A percentile compares a stretch with the other conserved stretches of the same genome.
Evolutionary conservation across 495 filamentous ascomycete genomes (phyloP).

Genomic region (Penicillium salamii): DNA sequence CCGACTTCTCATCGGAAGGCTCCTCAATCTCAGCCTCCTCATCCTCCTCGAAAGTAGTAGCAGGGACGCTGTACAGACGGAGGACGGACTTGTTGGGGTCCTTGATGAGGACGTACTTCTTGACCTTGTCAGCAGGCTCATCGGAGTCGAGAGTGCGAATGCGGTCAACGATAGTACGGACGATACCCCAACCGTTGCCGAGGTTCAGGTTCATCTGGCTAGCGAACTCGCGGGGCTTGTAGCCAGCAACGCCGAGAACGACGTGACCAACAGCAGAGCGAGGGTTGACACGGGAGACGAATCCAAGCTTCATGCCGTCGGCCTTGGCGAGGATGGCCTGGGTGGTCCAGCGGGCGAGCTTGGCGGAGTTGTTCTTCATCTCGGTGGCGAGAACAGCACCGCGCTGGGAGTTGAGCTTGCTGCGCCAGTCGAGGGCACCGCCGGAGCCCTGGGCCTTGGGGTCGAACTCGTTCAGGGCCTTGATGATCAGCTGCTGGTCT

Average conservation of each 20-base stretch:
- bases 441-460: constrained; percentile 93
- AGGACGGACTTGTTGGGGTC: constrained; percentile 95
- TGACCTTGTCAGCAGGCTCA: constrained; percentile 63
- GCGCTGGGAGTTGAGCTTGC: constrained; percentile 86
- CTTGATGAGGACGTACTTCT: constrained; percentile 70
- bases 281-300: constrained; percentile 90
- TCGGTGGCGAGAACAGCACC: constrained; percentile 96
- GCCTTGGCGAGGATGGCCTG: constrained; percentile 94
- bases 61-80: constrained; percentile 86
- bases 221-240: constrained; percentile 96
- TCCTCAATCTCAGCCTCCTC: constrained; percentile 50
- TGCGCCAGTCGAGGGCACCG: constrained; percentile 92
- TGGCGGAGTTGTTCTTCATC: constrained; percentile 99
- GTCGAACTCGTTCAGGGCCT: constrained; percentile 98
- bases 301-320: constrained; percentile 97
- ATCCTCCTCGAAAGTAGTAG: constrained; percentile 82
- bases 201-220: constrained; percentile 96
- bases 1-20: constrained; percentile 25
- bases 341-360: constrained; percentile 94
- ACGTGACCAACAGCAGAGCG: constrained; percentile 88
- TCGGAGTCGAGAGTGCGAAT: constrained; percentile 57
- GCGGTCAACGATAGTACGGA: constrained; percentile 95
- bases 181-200: constrained; percentile 97
- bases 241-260: constrained; percentile 90
- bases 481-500: constrained; percentile 85